Conservation (phyloP, 1,284 basidiomycete genomes). For the Ustilago bromivora region DNA sequence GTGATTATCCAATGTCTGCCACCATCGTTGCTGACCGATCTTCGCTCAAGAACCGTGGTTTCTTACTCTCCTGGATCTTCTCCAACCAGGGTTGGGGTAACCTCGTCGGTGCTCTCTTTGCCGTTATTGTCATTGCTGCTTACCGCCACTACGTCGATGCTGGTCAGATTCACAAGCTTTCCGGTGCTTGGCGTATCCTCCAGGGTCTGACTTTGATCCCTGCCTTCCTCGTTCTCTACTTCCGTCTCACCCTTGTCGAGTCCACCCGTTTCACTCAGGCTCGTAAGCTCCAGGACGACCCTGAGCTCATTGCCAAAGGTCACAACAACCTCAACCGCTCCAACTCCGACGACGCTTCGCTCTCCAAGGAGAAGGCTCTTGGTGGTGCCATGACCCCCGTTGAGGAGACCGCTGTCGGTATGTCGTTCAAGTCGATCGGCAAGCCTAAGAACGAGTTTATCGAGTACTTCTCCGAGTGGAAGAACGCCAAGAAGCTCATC, state of each 20-base stretch:
- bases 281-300: constrained; percentile 79
- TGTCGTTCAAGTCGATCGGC: constrained; percentile 59
- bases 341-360: constrained; percentile 48
- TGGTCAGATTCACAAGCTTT: constrained; percentile 60
- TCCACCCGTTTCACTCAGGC: constrained; percentile 87
- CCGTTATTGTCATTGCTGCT: constrained; percentile 77
- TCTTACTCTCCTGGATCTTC: constrained; percentile 70
- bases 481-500: constrained; percentile 59
- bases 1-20: constrained; percentile 82
- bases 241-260: constrained; percentile 72
- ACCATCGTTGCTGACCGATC: constrained; percentile 65
- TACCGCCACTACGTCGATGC: constrained; percentile 74
- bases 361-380: constrained; percentile 55
- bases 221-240: constrained; percentile 71
- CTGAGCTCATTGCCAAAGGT: constrained; percentile 78
- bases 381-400: constrained; percentile 36
- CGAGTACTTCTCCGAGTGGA: constrained; percentile 63
- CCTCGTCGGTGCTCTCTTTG: constrained; percentile 75
- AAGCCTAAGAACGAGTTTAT: constrained; percentile 53
- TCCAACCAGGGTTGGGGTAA: constrained; percentile 68
- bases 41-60: constrained; percentile 60
- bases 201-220: constrained; percentile 68
- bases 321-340: constrained; percentile 70
- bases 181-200: constrained; percentile 65
- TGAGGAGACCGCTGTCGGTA: constrained; percentile 59